phyloP scores from a whole-genome alignment of 495 filamentous ascomycete genomes.

The Neurospora sp. region DNA sequence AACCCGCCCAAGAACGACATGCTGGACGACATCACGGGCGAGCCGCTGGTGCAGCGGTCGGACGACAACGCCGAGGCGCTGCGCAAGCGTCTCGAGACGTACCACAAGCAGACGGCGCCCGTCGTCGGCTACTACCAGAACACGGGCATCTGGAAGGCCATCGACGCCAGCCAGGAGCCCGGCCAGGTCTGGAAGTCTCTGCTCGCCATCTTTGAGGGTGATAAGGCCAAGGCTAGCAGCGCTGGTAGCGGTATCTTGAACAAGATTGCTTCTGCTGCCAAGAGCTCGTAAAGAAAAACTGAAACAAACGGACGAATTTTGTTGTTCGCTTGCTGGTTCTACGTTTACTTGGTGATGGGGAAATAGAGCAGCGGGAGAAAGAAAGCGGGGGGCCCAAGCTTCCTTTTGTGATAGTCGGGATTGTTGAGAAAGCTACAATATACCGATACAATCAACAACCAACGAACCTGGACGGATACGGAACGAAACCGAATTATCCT shows the following conservation, averaged over 20 bases:
- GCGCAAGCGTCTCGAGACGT: conserved; percentile 87
- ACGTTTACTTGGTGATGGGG: neutral
- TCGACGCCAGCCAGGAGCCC: conserved; percentile 95
- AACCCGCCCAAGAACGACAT: conserved; percentile 92
- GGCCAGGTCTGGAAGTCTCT: conserved; percentile 91
- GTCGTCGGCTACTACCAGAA: conserved; percentile 94
- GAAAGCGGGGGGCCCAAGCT: neutral
- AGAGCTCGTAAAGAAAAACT: conserved; percentile 17
- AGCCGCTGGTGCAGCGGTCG: conserved; percentile 89
- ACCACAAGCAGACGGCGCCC: conserved; percentile 86
- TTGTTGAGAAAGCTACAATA: neutral
- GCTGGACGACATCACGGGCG: conserved; percentile 95
- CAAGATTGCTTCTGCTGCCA: conserved; percentile 31
- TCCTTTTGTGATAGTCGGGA: neutral
- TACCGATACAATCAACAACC: neutral
- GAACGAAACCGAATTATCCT: neutral
- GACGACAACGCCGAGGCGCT: conserved; percentile 98
- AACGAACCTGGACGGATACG: neutral
- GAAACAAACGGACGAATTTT: neutral
- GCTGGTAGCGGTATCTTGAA: conserved; percentile 34
- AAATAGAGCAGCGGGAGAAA: neutral
- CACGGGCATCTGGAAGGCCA: conserved; percentile 90
- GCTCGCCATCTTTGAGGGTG: conserved; percentile 61
- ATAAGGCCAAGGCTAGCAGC: conserved; percentile 42
- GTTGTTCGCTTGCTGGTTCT: neutral